Percentiles rank a stretch among this genome's conserved stretches.
phyloP scores from a whole-genome alignment of 176 grass and related monocot genomes.

The Oryza brachyantha region DNA sequence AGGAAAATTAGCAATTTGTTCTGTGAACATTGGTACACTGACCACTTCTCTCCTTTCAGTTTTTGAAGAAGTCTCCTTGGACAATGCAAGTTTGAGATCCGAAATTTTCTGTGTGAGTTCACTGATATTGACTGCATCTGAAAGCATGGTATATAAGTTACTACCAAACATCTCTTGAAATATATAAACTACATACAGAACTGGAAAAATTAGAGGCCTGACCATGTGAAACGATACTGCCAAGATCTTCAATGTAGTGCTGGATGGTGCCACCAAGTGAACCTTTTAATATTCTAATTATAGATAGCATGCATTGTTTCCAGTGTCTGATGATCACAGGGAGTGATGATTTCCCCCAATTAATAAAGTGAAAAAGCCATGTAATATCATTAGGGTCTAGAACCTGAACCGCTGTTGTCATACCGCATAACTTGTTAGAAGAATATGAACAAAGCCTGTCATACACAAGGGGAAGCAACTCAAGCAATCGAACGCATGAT shows the following conservation, averaged over 20 bases:
- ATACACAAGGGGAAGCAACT: constrained; percentile 76
- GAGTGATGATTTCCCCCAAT: constrained; percentile 91
- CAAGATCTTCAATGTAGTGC: constrained; percentile 46
- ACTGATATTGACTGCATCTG: constrained; percentile 61
- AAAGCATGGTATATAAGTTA: constrained; percentile 31
- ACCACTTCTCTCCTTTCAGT: constrained; percentile 14
- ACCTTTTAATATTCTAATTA: constrained; percentile 61
- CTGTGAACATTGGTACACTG: not conserved
- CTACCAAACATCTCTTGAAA: constrained; percentile 20
- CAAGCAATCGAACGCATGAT: constrained; percentile 78
- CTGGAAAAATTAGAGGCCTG: constrained; percentile 19
- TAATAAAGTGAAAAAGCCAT: constrained; percentile 65
- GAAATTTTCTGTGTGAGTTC: constrained; percentile 54
- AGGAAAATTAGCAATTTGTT: constrained; percentile 17
- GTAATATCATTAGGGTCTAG: constrained; percentile 40
- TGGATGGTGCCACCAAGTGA: constrained; percentile 41
- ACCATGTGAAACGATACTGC: constrained; percentile 56
- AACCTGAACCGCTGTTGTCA: constrained; percentile 30
- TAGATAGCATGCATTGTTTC: constrained; percentile 74
- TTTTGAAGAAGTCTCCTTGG: constrained; percentile 43
- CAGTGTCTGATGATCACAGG: constrained; percentile 78
- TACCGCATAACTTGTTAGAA: constrained; percentile 28
- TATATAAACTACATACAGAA: not conserved
- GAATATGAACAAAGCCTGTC: constrained; percentile 44
- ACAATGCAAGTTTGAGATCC: constrained; percentile 55